These are phyloP conservation scores for Cyclotella distinguenda DNA, from an alignment of 108 stramenopile species.

Conservation along the genomic window DNA sequence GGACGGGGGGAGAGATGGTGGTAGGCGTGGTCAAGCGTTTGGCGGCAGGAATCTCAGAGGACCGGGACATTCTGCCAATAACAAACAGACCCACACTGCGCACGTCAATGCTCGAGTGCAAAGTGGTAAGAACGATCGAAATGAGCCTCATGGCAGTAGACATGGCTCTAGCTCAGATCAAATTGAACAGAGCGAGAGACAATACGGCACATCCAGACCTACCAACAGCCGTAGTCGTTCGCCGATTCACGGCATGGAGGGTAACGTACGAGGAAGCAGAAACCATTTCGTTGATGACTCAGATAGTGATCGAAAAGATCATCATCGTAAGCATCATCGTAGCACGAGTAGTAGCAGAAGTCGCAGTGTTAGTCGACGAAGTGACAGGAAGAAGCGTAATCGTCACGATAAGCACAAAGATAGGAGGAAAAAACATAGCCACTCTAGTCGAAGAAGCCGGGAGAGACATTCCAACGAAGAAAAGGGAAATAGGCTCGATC, in stretches of 20 bases:
- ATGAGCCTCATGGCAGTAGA: no score
- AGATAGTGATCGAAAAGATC: conserved; percentile 19
- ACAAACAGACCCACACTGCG: neutral
- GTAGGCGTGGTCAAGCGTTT: conserved; percentile 14
- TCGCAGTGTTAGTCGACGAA: conserved; percentile 25
- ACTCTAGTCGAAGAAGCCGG: conserved; percentile 3
- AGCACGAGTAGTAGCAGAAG: conserved; percentile 28
- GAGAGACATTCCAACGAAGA: conserved; percentile 25
- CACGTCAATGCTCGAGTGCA: neutral
- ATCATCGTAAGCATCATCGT: conserved; percentile 17
- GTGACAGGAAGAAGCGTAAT: conserved; percentile 21
- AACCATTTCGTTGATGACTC: neutral
- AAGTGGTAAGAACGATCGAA: neutral
- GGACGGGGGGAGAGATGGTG: conserved; percentile 30
- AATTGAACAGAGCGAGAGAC: neutral
- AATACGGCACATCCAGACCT: neutral
- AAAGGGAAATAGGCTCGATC: conserved; percentile 3
- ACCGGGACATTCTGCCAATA: neutral
- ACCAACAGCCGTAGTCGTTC: conserved; percentile 21
- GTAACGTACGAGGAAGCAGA: conserved; percentile 6
- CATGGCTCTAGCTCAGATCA: neutral
- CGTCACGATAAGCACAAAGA: conserved; percentile 16
- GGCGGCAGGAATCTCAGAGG: conserved; percentile 6
- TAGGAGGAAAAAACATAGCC: conserved; percentile 4
- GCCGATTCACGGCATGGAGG: neutral